A percentile compares a stretch with the other conserved stretches of the same genome.
These are phyloP conservation scores for Neurospora pannonica DNA, from an alignment of 495 filamentous ascomycete species.

Conservation along the genomic window DNA sequence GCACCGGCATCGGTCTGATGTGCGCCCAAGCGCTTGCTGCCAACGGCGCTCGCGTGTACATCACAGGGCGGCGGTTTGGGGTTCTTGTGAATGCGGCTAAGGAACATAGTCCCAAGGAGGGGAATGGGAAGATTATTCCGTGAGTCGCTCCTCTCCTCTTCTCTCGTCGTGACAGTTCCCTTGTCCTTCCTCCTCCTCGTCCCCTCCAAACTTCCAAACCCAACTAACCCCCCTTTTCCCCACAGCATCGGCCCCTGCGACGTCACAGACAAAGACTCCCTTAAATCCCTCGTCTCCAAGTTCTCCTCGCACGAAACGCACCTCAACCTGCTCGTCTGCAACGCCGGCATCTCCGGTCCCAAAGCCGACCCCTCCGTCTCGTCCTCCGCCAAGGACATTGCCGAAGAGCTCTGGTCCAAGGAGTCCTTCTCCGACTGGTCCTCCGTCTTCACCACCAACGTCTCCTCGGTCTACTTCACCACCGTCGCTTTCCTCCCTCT, in stretches of 20 bases:
- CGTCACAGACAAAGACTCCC: conserved; percentile 49
- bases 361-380: conserved; percentile 21
- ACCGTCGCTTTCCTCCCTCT: conserved; percentile 50
- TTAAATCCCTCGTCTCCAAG: conserved; percentile 38
- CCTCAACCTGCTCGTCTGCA: conserved; percentile 54
- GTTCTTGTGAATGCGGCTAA: conserved; percentile 41
- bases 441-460: conserved; percentile 45
- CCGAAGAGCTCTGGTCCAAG: conserved; percentile 32
- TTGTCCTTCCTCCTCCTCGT: too few relatives aligned
- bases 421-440: conserved; percentile 38
- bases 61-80: conserved; percentile 50
- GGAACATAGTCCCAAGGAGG: conserved; percentile 20
- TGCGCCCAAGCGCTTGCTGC: conserved; percentile 51
- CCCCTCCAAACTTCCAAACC: not conserved
- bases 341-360: conserved; percentile 42
- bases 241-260: conserved; percentile 42
- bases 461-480: conserved; percentile 49
- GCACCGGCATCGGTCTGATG: conserved; percentile 50
- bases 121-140: conserved; percentile 24
- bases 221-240: not conserved
- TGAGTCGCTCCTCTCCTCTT: not conserved
- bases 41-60: conserved; percentile 60
- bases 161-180: not conserved
- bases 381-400: conserved; percentile 37
- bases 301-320: conserved; percentile 28